phyloP scores from a whole-genome alignment of 352 stramenopile species.

The Pythium dissimile region DNA sequence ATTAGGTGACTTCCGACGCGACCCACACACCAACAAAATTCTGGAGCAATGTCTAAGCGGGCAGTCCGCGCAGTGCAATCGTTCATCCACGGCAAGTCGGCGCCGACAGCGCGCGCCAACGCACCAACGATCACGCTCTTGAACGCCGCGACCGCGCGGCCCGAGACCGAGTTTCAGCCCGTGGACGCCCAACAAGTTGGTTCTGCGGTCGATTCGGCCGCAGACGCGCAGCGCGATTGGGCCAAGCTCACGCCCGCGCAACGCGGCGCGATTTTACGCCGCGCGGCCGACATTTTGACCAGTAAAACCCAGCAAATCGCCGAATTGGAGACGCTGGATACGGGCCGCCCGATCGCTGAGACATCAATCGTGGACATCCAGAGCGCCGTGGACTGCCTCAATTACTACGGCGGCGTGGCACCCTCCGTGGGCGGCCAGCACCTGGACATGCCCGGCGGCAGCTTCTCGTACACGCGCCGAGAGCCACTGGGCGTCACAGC shows the following conservation, averaged over 20 bases:
- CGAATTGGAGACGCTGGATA: constrained; percentile 74
- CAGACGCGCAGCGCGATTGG: constrained; percentile 59
- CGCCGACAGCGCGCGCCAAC: constrained; percentile 16
- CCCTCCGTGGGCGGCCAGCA: constrained; percentile 70
- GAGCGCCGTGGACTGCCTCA: constrained; percentile 70
- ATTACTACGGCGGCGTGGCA: constrained; percentile 71
- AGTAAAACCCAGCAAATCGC: constrained; percentile 60
- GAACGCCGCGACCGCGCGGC: constrained; percentile 43
- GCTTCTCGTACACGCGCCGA: constrained; percentile 74
- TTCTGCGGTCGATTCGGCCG: constrained; percentile 40
- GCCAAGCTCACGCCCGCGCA: constrained; percentile 50
- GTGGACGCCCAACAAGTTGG: constrained; percentile 46
- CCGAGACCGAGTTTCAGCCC: constrained; percentile 53
- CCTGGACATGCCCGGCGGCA: constrained; percentile 55
- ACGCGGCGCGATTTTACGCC: constrained; percentile 59
- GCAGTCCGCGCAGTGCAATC: constrained; percentile 40
- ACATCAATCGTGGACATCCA: constrained; percentile 64
- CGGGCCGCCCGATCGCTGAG: constrained; percentile 70
- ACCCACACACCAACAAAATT: background rate
- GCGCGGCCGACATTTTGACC: constrained; percentile 59
- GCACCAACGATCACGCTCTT: constrained; percentile 45
- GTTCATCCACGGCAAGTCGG: constrained; percentile 74
- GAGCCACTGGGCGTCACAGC: constrained; percentile 72
- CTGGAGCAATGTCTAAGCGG: constrained; percentile 3
- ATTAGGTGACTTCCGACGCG: background rate